Evolutionary conservation across 2,329 filamentous ascomycete genomes (phyloP).

Genomic region (Phialophora expanda): DNA sequence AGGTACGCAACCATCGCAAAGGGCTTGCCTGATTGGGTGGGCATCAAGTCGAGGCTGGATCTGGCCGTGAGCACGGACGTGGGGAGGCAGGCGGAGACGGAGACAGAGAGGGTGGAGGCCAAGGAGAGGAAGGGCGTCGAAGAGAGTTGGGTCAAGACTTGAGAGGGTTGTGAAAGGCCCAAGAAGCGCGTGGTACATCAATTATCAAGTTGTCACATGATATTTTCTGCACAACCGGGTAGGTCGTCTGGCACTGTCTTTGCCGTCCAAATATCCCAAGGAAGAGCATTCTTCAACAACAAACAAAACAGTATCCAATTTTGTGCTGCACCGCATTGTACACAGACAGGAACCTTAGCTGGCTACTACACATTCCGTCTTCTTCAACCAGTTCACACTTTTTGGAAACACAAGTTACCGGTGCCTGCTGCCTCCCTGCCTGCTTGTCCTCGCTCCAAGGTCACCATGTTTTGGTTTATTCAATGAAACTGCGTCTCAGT

Average conservation of each 20-base stretch:
- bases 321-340: not conserved
- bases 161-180: too few relatives aligned
- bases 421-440: not conserved
- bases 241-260: too few relatives aligned
- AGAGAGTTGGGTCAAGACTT: not conserved
- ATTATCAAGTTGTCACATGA: too few relatives aligned
- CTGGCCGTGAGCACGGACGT: not conserved
- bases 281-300: not conserved
- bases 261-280: not conserved
- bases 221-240: too few relatives aligned
- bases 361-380: not conserved
- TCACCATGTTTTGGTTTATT: conserved; percentile 11
- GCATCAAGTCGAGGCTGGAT: conserved; percentile 11
- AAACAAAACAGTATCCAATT: not conserved
- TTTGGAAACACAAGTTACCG: not conserved
- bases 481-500: conserved; percentile 94
- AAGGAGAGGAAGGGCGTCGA: conserved; percentile 5
- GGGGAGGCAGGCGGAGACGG: not conserved
- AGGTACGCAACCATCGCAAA: conserved; percentile 46
- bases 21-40: conserved; percentile 66
- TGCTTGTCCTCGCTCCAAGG: not conserved
- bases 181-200: too few relatives aligned
- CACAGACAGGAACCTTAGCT: not conserved
- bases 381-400: not conserved
- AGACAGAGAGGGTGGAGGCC: not conserved